Base-by-base conservation (phyloP, 306 rosid species). In the Aeschynomene evenia region DNA sequence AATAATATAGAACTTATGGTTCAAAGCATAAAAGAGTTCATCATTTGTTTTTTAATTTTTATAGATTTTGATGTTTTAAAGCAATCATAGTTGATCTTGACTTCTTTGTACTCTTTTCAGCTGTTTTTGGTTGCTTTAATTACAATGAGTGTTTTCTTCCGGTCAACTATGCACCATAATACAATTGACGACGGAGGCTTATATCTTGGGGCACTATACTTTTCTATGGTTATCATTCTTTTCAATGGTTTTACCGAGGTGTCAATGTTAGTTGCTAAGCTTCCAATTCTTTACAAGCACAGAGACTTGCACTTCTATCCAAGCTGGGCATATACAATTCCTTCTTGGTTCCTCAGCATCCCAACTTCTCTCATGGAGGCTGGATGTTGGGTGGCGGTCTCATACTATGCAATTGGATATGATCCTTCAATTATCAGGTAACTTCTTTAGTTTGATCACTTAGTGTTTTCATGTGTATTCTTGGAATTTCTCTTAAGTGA, bases 221-320 rank as follows among this genome's bases (percentile, higher is more conserved):
- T 95, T 77, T 95, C 99, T 63, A 95, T 86, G 88, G 91, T 95
- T 70, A 95, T 87, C 52, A 83, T 95, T 80, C 97, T 95, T 69
- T 95, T 95, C 71, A 95, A 95, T 79, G 99, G 99, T 79, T 95
- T 95, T 83, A 95, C 91, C 33, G 99, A 95, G 84, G 97, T 91
- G 68, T 75, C 99, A 42, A 91, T 95, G 99, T 80, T 95, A 81
- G 99, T 95, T 59, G 96, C 95, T 73, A 95, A 95, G 89, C 97
- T 95, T 80, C 99, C 96, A 21, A 85, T 89, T 67, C 65, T 95
- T 78, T 95, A 95, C 99, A 95, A 95, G 90, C 99, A 95, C 61
- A 85, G 99, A 68, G 99, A 95, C 77, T 77, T 95, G 74, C 99
- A 83, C 64, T 91, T 95, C 83, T 95, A 95, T 72, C 99, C 99